Evolutionary conservation across 805 yeast species (phyloP).

Genomic region (Pichia occidentalis): DNA sequence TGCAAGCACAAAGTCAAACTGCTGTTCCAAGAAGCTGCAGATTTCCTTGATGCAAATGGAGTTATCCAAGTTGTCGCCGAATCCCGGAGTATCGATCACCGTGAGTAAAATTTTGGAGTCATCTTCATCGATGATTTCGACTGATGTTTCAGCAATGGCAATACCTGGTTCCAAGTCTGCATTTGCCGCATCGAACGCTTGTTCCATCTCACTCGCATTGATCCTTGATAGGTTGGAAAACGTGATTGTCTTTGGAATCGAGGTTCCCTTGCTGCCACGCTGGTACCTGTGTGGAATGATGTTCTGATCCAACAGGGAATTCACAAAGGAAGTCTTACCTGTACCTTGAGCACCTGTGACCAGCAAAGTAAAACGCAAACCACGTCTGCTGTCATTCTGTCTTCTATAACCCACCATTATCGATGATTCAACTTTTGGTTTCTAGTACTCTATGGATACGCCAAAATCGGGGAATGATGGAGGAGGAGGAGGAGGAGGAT

Average conservation of each 20-base stretch:
- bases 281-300: slow-evolving; percentile 54
- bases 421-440: too few species aligned
- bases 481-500: background rate
- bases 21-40: slow-evolving; percentile 62
- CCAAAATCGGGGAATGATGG: background rate
- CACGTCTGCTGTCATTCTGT: slow-evolving; percentile 65
- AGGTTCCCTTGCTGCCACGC: slow-evolving; percentile 16
- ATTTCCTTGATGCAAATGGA: slow-evolving; percentile 62
- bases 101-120: slow-evolving; percentile 47
- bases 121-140: slow-evolving; percentile 58
- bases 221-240: slow-evolving; percentile 56
- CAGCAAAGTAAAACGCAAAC: slow-evolving; percentile 67
- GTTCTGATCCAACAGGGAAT: slow-evolving; percentile 56
- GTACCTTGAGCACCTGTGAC: slow-evolving; percentile 69
- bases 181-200: slow-evolving; percentile 55
- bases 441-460: too few species aligned
- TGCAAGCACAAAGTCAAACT: slow-evolving; percentile 69
- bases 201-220: slow-evolving; percentile 49
- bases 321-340: slow-evolving; percentile 72
- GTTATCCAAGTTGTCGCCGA: slow-evolving; percentile 55
- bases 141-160: slow-evolving; percentile 59
- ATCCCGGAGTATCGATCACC: slow-evolving; percentile 55
- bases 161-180: slow-evolving; percentile 68
- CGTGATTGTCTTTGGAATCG: slow-evolving; percentile 43
- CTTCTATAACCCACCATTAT: slow-evolving; percentile 30